phyloP scores from a whole-genome alignment of 2,329 filamentous ascomycete species.

The Cladophialophora carrionii region DNA sequence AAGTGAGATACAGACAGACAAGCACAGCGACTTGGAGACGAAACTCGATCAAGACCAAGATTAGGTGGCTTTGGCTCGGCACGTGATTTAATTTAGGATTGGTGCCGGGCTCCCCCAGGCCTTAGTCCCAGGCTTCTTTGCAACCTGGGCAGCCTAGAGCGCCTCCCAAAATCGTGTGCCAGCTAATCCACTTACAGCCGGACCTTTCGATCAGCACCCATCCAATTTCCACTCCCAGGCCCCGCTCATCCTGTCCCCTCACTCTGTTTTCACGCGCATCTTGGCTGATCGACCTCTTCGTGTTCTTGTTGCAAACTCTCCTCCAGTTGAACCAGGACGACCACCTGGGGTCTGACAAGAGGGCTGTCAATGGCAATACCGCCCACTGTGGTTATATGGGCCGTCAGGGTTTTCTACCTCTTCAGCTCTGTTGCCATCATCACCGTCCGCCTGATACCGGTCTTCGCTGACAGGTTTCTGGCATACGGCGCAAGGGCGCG shows the following conservation, averaged over 20 bases:
- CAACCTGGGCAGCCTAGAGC: background rate
- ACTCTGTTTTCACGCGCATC: background rate
- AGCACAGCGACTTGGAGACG: slow-evolving; percentile 2
- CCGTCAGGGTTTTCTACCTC: slow-evolving; percentile 35
- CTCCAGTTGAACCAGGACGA: background rate
- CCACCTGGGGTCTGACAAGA: background rate
- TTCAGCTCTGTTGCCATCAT: slow-evolving; percentile 48
- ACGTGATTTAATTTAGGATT: background rate
- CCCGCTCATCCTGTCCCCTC: background rate
- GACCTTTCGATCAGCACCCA: slow-evolving; percentile 1
- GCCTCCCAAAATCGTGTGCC: background rate
- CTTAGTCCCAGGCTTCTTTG: background rate
- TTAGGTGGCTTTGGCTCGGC: background rate
- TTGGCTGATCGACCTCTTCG: slow-evolving; percentile 6
- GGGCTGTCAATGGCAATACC: slow-evolving; percentile 2
- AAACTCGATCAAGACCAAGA: slow-evolving; percentile 6
- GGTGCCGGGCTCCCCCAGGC: background rate
- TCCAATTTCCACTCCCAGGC: background rate
- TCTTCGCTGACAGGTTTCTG: slow-evolving; percentile 60
- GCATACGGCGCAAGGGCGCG: slow-evolving; percentile 60
- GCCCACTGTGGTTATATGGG: slow-evolving; percentile 20
- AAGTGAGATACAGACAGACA: background rate
- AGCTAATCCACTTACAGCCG: background rate
- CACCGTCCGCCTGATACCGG: slow-evolving; percentile 55
- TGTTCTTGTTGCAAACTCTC: background rate